Conservation (phyloP, 2,329 filamentous ascomycete genomes). For the Phymatotrichopsis omnivora region DNA sequence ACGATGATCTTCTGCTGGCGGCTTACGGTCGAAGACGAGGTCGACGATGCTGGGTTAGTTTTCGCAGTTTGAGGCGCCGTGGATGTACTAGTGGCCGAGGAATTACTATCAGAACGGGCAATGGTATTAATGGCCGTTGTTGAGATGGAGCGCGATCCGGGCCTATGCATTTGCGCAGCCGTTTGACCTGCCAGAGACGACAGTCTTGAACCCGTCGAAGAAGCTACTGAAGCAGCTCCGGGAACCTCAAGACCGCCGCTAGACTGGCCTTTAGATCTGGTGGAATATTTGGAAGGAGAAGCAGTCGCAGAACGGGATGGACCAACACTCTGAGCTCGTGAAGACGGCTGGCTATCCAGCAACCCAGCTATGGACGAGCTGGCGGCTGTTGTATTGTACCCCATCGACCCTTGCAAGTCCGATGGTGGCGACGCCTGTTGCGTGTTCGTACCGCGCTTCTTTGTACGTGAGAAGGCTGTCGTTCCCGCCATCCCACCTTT, state of each 20-base stretch:
- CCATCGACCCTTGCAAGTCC: slow-evolving; percentile 16
- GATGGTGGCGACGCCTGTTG: slow-evolving; percentile 17
- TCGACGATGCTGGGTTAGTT: slow-evolving; percentile 16
- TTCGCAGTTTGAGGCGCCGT: slow-evolving; percentile 16
- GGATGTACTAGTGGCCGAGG: slow-evolving; percentile 14
- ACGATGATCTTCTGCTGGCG: slow-evolving; percentile 21
- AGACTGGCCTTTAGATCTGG: slow-evolving; percentile 19
- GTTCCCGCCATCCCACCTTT: slow-evolving; percentile 21
- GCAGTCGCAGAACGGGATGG: slow-evolving; percentile 20
- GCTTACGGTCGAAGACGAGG: slow-evolving; percentile 13
- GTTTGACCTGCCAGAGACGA: slow-evolving; percentile 22
- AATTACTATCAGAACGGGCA: slow-evolving; percentile 26
- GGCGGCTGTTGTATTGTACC: slow-evolving; percentile 12
- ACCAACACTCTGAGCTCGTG: slow-evolving; percentile 15
- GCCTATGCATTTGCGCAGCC: slow-evolving; percentile 8
- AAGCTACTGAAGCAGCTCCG: slow-evolving; percentile 12
- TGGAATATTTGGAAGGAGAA: slow-evolving; percentile 18
- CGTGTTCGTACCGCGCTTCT: slow-evolving; percentile 20
- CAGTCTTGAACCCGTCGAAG: slow-evolving; percentile 22
- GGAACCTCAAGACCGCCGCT: slow-evolving; percentile 25
- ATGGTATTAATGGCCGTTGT: slow-evolving; percentile 24
- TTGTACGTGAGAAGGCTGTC: slow-evolving; percentile 20
- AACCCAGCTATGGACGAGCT: slow-evolving; percentile 16
- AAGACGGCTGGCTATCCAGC: slow-evolving; percentile 15
- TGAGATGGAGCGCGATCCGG: slow-evolving; percentile 23